Evolutionary conservation across 1,139 yeast genomes (phyloP).

Genomic region (Zygoascus hellenicus): DNA sequence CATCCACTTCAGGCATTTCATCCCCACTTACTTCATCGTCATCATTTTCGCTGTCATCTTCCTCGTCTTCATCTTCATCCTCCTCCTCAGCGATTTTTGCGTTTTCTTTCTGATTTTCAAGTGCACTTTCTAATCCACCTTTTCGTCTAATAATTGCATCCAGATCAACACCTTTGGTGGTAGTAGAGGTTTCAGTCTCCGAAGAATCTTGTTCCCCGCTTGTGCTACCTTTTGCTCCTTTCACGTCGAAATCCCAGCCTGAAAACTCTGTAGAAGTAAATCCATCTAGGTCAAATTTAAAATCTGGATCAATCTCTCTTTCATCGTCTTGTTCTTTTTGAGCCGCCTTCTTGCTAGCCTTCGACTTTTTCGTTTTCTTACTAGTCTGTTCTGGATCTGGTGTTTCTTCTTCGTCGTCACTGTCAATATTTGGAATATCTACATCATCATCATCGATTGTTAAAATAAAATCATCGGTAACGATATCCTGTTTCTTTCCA

Average conservation of each 20-base stretch:
- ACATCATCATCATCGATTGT: slow-evolving; percentile 75
- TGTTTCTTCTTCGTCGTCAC: slow-evolving; percentile 34
- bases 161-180: slow-evolving; percentile 64
- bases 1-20: slow-evolving; percentile 18
- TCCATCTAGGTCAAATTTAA: slow-evolving; percentile 66
- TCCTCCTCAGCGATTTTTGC: slow-evolving; percentile 40
- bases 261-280: slow-evolving; percentile 50
- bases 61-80: slow-evolving; percentile 37
- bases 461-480: slow-evolving; percentile 45
- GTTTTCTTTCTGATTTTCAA: slow-evolving; percentile 39
- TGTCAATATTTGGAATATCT: slow-evolving; percentile 53
- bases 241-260: slow-evolving; percentile 79
- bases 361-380: slow-evolving; percentile 26
- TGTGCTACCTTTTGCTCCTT: slow-evolving; percentile 31
- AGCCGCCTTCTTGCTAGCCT: slow-evolving; percentile 30
- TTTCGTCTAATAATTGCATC: slow-evolving; percentile 73
- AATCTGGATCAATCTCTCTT: slow-evolving; percentile 53
- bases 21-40: slow-evolving; percentile 27
- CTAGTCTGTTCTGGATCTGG: slow-evolving; percentile 17
- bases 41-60: slow-evolving; percentile 28
- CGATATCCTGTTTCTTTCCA: neutral
- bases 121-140: slow-evolving; percentile 38
- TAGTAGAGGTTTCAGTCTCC: slow-evolving; percentile 22
- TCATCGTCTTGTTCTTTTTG: slow-evolving; percentile 34
- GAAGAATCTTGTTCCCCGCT: slow-evolving; percentile 22